Percentiles rank a stretch among this genome's conserved stretches.
phyloP scores from a whole-genome alignment of 768 basidiomycete genomes.

The Tricholoma matsutake region DNA sequence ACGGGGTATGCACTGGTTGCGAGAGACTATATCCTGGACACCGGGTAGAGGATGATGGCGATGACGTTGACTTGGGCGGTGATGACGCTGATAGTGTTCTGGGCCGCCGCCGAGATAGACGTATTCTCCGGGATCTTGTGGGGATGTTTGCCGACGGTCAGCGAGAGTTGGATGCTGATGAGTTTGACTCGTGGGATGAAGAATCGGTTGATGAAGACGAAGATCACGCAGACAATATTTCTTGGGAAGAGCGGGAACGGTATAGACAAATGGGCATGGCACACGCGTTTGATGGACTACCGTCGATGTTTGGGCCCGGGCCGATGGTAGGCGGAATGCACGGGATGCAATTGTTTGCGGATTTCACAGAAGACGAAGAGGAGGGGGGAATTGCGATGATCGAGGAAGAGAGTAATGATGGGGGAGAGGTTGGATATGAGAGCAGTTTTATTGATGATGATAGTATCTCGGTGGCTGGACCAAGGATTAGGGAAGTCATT shows the following conservation, averaged over 20 bases:
- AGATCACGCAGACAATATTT: slow-evolving; percentile 8
- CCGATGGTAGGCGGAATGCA: neutral
- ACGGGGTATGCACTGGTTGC: slow-evolving; percentile 62
- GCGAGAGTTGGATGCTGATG: neutral
- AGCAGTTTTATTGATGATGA: slow-evolving; percentile 51
- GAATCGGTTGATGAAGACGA: slow-evolving; percentile 6
- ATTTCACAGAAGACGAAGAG: slow-evolving; percentile 13
- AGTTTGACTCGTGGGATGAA: neutral
- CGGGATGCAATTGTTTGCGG: neutral
- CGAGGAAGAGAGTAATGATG: slow-evolving; percentile 18
- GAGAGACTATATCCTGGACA: slow-evolving; percentile 60
- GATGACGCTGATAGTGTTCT: slow-evolving; percentile 1
- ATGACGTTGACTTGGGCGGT: slow-evolving; percentile 21
- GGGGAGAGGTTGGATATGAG: slow-evolving; percentile 42
- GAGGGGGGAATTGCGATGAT: slow-evolving; percentile 7
- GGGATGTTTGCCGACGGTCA: neutral
- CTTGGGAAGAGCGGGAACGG: neutral
- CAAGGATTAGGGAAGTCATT: neutral
- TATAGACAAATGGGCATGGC: slow-evolving; percentile 9
- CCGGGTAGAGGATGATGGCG: slow-evolving; percentile 36
- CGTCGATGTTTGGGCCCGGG: too few relatives aligned
- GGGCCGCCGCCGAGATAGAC: neutral
- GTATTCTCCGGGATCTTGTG: slow-evolving; percentile 1
- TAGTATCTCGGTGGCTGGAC: neutral
- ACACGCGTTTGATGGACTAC: neutral